Evolutionary conservation across 2,329 filamentous ascomycete species (phyloP).

Genomic region (Paradendryphiella salina): DNA sequence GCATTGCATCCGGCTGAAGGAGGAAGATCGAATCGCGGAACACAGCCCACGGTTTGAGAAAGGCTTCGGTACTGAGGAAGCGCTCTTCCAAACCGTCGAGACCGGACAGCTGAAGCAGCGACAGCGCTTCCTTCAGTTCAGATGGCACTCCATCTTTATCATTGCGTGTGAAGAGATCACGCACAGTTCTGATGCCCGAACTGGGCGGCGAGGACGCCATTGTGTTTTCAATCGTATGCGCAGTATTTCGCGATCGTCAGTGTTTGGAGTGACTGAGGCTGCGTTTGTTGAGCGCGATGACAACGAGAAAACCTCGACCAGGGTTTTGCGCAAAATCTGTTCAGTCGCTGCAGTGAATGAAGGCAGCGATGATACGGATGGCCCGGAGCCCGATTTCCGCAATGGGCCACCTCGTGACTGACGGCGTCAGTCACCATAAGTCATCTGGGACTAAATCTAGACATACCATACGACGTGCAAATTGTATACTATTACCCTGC

Average conservation of each 20-base stretch:
- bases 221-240: neutral
- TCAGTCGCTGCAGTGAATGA: neutral
- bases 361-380: neutral
- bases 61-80: constrained; percentile 35
- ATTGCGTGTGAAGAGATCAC: constrained; percentile 18
- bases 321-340: neutral
- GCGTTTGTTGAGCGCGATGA: neutral
- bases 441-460: too few relatives aligned
- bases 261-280: neutral
- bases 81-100: constrained; percentile 33
- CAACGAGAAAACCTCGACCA: neutral
- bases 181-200: constrained; percentile 15
- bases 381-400: neutral
- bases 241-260: neutral
- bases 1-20: constrained; percentile 16
- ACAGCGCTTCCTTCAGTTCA: constrained; percentile 30
- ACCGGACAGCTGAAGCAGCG: constrained; percentile 25
- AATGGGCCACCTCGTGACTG: too few relatives aligned
- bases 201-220: constrained; percentile 11
- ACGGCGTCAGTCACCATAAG: too few relatives aligned
- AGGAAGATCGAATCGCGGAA: constrained; percentile 39
- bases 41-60: constrained; percentile 37
- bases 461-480: too few relatives aligned
- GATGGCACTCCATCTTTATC: constrained; percentile 21
- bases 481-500: too few relatives aligned